Evolutionary conservation across 345 rosid genomes (phyloP).

Genomic region (Isatis tinctoria): DNA sequence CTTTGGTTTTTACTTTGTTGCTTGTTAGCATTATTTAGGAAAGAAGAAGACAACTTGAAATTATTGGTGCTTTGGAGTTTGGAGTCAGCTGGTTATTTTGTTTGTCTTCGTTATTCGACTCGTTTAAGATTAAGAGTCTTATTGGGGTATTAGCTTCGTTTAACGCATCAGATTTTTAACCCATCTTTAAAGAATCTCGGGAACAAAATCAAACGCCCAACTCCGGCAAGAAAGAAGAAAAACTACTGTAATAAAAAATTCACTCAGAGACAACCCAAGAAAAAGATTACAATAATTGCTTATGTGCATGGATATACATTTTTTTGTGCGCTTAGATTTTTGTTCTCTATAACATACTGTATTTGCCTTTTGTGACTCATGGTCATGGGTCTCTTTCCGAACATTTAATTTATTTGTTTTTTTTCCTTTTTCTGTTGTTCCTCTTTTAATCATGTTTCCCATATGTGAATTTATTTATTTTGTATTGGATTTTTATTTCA

Average conservation of each 20-base stretch:
- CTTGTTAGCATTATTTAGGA: neutral
- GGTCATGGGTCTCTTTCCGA: neutral
- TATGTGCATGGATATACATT: too few relatives aligned
- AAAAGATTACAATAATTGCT: neutral
- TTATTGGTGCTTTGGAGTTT: neutral
- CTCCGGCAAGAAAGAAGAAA: neutral
- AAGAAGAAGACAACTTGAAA: neutral
- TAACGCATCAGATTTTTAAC: neutral
- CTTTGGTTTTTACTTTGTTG: neutral
- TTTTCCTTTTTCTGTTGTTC: neutral
- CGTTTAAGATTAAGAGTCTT: neutral
- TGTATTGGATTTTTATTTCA: neutral
- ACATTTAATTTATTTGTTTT: neutral
- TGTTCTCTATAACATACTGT: neutral
- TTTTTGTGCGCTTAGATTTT: neutral
- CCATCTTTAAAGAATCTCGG: neutral
- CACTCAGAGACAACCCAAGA: neutral
- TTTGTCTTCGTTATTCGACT: neutral
- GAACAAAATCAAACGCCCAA: neutral
- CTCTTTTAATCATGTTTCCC: constrained; percentile 13
- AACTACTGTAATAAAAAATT: neutral
- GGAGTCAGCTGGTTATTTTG: neutral
- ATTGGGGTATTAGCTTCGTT: too few relatives aligned
- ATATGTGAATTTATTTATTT: neutral
- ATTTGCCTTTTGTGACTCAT: neutral